Evolutionary conservation across 2,329 filamentous ascomycete genomes (phyloP), one percentile per base, ranked within the genome.

Genomic region (Basipetospora chlamydospora): DNA sequence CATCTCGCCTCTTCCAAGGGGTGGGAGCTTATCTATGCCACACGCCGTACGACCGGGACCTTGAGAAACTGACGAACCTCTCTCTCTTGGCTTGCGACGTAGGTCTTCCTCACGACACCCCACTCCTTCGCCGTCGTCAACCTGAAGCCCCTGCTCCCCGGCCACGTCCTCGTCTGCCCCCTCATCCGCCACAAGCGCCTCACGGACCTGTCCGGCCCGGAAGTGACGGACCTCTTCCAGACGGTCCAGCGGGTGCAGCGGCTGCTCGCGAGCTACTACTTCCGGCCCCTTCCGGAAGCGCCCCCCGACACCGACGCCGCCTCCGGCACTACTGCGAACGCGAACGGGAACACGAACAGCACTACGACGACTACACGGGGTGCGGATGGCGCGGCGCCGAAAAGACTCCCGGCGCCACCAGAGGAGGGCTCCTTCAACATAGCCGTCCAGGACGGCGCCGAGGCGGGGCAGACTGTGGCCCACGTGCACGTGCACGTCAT

Each of bases 401-500:
- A 38, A 34, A 18, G n/a, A n/a, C 18, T 26, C 16, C 29, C 22
- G 4, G 33, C 35, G 13, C 12, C 48, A 28, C 52, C 58, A 8
- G 58, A 67, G 23, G 80, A 75, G 5, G 75, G 82, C 8, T 81
- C 83, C 41, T 80, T 96, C 60, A 96, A 94, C 52, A 77, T 98
- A 34, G 87, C 88, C 0, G 71, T 98, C n/a, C 90, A 98, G 56
- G 90, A 98, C 56, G 90, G 90, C 15, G 63, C 67, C 22, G 84
- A 86, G 41, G 85, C 90, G 1, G 90, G 90, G 0, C 90, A 98
- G 68, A 94, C 85, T 39, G 88, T 98, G 30, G 68, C 84, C 7
- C 90, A 98, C 59, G 76, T 95, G 11, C 90, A 98, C 59, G 81
- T 86, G 18, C 90, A 98, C 60, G 72, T 95, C 33, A 88, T 95